phyloP scores from a whole-genome alignment of 2,329 filamentous ascomycete species.

The Ceratocystis albifundus region DNA sequence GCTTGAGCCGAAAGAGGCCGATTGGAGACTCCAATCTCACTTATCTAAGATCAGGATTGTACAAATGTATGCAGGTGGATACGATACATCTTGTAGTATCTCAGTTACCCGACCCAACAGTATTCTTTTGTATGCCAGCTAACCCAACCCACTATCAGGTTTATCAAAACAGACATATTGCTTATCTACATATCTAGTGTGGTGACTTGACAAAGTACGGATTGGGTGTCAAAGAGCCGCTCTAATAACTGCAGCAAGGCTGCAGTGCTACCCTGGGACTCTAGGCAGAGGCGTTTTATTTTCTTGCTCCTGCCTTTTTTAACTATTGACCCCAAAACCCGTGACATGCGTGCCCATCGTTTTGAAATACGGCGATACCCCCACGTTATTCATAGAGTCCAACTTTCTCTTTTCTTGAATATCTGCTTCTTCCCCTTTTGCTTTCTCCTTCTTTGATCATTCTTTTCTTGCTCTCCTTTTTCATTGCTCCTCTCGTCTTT shows the following conservation, averaged over 20 bases:
- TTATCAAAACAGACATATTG: no score
- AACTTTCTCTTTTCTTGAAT: background rate
- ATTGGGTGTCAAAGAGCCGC: no score
- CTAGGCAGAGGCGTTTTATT: background rate
- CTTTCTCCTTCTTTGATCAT: background rate
- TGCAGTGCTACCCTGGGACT: no score
- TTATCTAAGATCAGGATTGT: no score
- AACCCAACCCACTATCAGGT: no score
- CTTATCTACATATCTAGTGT: no score
- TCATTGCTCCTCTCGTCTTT: background rate
- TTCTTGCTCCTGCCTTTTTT: background rate
- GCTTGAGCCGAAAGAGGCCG: conserved; percentile 6
- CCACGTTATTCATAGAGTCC: background rate
- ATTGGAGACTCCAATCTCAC: background rate
- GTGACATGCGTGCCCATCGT: background rate
- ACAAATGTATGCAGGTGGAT: no score
- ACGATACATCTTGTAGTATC: no score
- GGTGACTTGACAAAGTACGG: no score
- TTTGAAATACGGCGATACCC: background rate
- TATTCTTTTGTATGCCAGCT: no score
- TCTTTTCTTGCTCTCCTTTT: background rate
- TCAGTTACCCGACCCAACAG: no score
- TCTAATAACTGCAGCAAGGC: no score
- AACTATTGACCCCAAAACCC: background rate
- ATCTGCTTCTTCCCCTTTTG: background rate